phyloP scores from a whole-genome alignment of 176 grass and related monocot genomes.

The Thalia dealbata region DNA sequence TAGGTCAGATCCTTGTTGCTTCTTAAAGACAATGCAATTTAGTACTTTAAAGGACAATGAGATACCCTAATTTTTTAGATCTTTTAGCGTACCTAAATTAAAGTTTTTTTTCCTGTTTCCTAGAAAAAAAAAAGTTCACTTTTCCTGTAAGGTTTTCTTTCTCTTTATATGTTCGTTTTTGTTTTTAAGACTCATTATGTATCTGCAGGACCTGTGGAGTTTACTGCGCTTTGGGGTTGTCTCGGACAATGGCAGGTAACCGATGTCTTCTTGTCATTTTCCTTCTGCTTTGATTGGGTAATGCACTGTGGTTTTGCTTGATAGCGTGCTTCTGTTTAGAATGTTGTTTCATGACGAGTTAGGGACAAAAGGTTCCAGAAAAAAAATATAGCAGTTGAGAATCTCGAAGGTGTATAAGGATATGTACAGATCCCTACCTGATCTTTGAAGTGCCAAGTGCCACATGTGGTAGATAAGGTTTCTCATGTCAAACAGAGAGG shows the following conservation, averaged over 20 bases:
- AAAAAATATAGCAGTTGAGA: no score
- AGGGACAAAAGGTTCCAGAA: no score
- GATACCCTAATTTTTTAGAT: background rate
- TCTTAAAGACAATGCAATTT: background rate
- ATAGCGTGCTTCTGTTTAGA: background rate
- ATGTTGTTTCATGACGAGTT: no score
- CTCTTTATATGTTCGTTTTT: background rate
- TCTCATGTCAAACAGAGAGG: no score
- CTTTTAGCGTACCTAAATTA: background rate
- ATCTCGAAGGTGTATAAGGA: no score
- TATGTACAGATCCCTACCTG: no score
- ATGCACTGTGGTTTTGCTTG: background rate
- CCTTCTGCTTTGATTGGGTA: background rate
- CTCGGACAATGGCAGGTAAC: slow-evolving; percentile 88
- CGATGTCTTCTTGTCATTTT: background rate
- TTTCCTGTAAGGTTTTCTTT: background rate
- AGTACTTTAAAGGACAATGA: no score
- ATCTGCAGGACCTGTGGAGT: slow-evolving; percentile 58
- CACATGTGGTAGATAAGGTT: no score
- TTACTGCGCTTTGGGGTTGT: slow-evolving; percentile 67
- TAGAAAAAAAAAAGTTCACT: no score
- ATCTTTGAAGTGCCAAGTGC: no score
- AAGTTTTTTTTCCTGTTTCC: background rate
- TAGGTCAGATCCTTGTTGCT: slow-evolving; percentile 27
- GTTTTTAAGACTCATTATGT: background rate